phyloP scores from a whole-genome alignment of 1,139 yeast genomes.

The Zygosaccharomyces pseudobailii region DNA sequence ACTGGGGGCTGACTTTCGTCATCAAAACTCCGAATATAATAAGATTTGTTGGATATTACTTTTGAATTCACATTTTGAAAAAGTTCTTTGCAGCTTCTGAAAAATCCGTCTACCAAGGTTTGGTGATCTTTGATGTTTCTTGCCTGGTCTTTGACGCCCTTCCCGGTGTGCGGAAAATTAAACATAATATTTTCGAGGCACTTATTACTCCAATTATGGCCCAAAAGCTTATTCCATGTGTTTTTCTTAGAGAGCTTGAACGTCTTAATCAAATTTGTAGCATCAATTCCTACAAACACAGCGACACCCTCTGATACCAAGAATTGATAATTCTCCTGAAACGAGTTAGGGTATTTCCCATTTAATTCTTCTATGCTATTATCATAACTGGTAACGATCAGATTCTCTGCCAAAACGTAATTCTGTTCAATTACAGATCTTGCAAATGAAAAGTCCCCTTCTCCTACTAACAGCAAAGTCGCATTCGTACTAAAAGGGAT shows the following conservation, averaged over 20 bases:
- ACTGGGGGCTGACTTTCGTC: constrained; percentile 14
- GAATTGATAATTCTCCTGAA: constrained; percentile 41
- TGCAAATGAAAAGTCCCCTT: constrained; percentile 89
- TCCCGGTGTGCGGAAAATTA: constrained; percentile 93
- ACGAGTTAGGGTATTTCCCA: constrained; percentile 59
- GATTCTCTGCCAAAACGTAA: constrained; percentile 45
- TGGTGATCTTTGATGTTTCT: constrained; percentile 83
- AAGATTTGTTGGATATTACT: constrained; percentile 10
- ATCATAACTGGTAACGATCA: constrained; percentile 77
- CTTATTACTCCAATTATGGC: constrained; percentile 36
- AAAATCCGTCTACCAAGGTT: constrained; percentile 56
- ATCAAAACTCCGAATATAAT: constrained; percentile 23
- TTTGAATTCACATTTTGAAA: constrained; percentile 40
- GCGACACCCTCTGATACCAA: constrained; percentile 40
- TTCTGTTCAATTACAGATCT: constrained; percentile 52
- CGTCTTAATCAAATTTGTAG: constrained; percentile 50
- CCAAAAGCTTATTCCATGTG: constrained; percentile 31
- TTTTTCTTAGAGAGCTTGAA: constrained; percentile 43
- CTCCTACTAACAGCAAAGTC: constrained; percentile 70
- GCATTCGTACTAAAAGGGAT: constrained; percentile 57
- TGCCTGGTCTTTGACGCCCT: constrained; percentile 79
- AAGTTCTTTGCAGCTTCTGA: constrained; percentile 51
- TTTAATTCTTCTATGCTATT: constrained; percentile 46
- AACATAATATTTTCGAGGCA: constrained; percentile 60
- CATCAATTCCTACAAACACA: constrained; percentile 60